Percentiles rank a stretch among this genome's conserved stretches.
Conservation (phyloP, 805 yeast genomes). For the Monosporozyma aquatica region DNA sequence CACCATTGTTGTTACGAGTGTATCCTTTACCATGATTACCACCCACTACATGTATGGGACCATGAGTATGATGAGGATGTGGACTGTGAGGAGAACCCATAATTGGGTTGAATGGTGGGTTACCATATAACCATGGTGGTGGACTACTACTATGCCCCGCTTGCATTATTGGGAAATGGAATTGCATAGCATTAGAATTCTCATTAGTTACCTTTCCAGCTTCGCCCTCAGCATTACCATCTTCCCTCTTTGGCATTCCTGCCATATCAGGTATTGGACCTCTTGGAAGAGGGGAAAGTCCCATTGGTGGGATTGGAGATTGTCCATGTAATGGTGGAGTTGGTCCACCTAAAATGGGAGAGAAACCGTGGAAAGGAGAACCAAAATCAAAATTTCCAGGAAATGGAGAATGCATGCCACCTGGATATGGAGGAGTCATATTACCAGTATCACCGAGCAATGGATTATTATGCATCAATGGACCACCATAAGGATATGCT, state of each 20-base stretch:
- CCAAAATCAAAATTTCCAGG: slow-evolving; percentile 27
- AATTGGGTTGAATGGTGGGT: slow-evolving; percentile 25
- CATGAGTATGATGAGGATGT: slow-evolving; percentile 15
- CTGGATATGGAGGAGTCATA: slow-evolving; percentile 11
- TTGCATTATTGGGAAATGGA: slow-evolving; percentile 11
- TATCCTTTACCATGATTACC: slow-evolving; percentile 6
- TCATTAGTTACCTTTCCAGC: not conserved
- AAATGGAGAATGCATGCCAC: slow-evolving; percentile 27
- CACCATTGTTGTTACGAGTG: slow-evolving; percentile 13
- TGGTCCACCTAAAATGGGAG: slow-evolving; percentile 24
- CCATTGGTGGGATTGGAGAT: slow-evolving; percentile 14
- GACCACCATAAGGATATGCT: slow-evolving; percentile 29
- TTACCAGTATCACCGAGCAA: slow-evolving; percentile 20
- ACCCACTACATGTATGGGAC: slow-evolving; percentile 7
- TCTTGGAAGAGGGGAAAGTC: slow-evolving; percentile 14
- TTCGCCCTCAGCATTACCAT: not conserved
- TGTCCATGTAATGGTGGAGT: slow-evolving; percentile 19
- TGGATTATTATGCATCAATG: slow-evolving; percentile 26
- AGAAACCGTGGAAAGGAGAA: slow-evolving; percentile 28
- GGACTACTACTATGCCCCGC: slow-evolving; percentile 21
- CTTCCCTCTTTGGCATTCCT: slow-evolving; percentile 1
- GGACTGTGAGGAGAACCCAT: slow-evolving; percentile 22
- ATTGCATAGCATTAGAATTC: slow-evolving; percentile 4
- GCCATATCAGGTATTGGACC: slow-evolving; percentile 5
- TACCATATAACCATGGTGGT: slow-evolving; percentile 30